Evolutionary conservation across 768 basidiomycete genomes (phyloP), one percentile per base, ranked within the genome.

Genomic region (Agrocybe chaxingu): DNA sequence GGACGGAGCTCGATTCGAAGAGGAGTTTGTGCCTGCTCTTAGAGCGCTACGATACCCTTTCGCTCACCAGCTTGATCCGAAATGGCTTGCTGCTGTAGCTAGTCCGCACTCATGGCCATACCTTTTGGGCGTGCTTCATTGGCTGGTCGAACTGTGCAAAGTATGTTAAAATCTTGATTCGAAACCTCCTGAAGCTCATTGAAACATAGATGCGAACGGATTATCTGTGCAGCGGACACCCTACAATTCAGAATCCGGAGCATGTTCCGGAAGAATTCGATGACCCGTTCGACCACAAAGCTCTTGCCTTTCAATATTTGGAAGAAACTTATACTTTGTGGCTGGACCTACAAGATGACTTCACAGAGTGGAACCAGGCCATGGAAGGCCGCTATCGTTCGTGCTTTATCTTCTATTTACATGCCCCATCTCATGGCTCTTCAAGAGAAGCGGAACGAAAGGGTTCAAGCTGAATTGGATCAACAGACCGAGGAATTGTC

Each of bases 101-200:
- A 87, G 85, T 47, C 87, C 89, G 74, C 89, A 92, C 68, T 85
- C 87, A n/a, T 98, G 96, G 97, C 91, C 92, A 0, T 75, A 82
- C 16, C 68, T 97, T 19, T 74, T 98, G 11, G 96, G 89, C 16
- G 88, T 90, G 61, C 64, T 98, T 32, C 89, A 95, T 67, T 99
- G 97, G 97, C 70, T 99, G 10, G 90, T 89, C 7, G 86, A 91
- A 58, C 66, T 91, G 56, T 86, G 88, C 60, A 87, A 86, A 71
- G 96, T 95, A 59, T 24, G 75, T 64, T 12, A 48, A 16, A 8
- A 45, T 51, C n/a, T 30, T 29, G 30, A 13, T 13, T 32, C 5
- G 12, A 11, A 35, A 40, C n/a, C n/a, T 30, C 8, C n/a, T 71
- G 67, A 68, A 59, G 42, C 61, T 63, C 36, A 13, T 45, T 42